These are phyloP conservation scores for Globisporangium paroecandrum DNA, from an alignment of 352 stramenopile species.

Conservation along the genomic window DNA sequence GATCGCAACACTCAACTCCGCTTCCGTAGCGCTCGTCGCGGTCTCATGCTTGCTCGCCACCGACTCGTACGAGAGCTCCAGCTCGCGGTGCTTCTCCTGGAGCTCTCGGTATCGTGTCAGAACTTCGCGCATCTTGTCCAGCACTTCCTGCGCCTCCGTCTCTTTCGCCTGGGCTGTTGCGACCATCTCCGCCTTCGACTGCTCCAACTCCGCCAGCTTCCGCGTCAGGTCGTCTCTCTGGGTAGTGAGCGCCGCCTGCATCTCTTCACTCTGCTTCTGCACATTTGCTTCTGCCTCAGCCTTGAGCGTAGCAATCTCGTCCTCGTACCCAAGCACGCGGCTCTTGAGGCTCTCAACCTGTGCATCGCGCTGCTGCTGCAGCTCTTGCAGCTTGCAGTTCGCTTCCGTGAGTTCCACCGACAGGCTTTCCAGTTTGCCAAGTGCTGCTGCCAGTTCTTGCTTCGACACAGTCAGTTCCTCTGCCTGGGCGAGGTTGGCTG, in stretches of 20 bases:
- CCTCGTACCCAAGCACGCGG: slow-evolving; percentile 26
- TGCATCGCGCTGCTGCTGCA: slow-evolving; percentile 23
- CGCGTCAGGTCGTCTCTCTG: slow-evolving; percentile 20
- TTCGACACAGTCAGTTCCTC: slow-evolving; percentile 30
- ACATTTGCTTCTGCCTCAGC: slow-evolving; percentile 16
- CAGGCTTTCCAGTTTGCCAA: slow-evolving; percentile 16
- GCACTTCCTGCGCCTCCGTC: slow-evolving; percentile 19
- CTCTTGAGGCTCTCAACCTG: slow-evolving; percentile 33
- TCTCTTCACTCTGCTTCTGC: slow-evolving; percentile 24
- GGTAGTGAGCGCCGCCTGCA: slow-evolving; percentile 14
- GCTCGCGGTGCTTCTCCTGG: slow-evolving; percentile 23
- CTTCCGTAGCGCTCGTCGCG: not conserved
- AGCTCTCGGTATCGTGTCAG: slow-evolving; percentile 29
- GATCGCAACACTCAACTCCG: slow-evolving; percentile 29
- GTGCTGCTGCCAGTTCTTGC: slow-evolving; percentile 25
- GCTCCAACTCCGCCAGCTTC: slow-evolving; percentile 27
- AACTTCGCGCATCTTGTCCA: slow-evolving; percentile 27
- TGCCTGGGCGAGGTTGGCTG: slow-evolving; percentile 26
- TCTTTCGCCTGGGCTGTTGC: slow-evolving; percentile 27
- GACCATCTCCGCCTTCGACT: slow-evolving; percentile 17
- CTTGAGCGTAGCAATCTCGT: slow-evolving; percentile 22
- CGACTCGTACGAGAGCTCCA: slow-evolving; percentile 12
- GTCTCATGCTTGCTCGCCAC: slow-evolving; percentile 12
- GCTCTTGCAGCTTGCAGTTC: slow-evolving; percentile 12
- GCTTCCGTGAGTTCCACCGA: slow-evolving; percentile 21